Conservation (phyloP, 345 rosid genomes). For the Melastoma malabathricum region DNA sequence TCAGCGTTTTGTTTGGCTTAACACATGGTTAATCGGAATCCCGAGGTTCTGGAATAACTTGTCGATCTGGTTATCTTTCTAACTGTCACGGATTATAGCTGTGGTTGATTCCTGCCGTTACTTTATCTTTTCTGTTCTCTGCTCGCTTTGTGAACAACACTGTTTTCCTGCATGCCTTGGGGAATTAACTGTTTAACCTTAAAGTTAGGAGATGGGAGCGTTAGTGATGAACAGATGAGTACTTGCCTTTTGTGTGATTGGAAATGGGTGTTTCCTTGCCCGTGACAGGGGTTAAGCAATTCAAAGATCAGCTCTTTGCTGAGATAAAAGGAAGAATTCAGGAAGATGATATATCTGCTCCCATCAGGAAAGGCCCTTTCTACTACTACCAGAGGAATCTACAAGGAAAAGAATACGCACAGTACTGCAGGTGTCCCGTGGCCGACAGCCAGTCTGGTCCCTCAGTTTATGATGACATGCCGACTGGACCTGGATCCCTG, state of each 20-base stretch:
- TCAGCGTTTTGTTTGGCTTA: too few relatives aligned
- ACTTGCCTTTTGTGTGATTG: background rate
- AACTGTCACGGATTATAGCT: too few relatives aligned
- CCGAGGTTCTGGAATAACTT: too few relatives aligned
- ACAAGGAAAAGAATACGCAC: conserved; percentile 83
- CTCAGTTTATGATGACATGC: conserved; percentile 67
- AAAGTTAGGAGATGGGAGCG: too few relatives aligned
- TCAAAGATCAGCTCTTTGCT: conserved; percentile 48
- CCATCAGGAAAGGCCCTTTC: conserved; percentile 50
- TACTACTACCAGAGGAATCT: conserved; percentile 58
- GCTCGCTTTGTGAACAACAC: too few relatives aligned
- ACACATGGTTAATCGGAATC: too few relatives aligned
- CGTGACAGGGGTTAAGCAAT: conserved; percentile 43
- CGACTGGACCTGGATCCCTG: conserved; percentile 57
- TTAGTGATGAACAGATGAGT: background rate
- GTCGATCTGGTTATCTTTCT: too few relatives aligned
- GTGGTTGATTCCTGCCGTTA: too few relatives aligned
- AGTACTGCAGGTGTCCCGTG: conserved; percentile 49
- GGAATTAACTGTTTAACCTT: too few relatives aligned
- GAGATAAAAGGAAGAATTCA: conserved; percentile 74
- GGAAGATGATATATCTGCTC: conserved; percentile 82
- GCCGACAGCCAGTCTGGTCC: conserved; percentile 21
- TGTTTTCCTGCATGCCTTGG: too few relatives aligned
- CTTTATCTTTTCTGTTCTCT: too few relatives aligned
- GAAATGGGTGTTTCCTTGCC: background rate